Conservation (phyloP, 352 stramenopile species). For the Pythium sp. region DNA sequence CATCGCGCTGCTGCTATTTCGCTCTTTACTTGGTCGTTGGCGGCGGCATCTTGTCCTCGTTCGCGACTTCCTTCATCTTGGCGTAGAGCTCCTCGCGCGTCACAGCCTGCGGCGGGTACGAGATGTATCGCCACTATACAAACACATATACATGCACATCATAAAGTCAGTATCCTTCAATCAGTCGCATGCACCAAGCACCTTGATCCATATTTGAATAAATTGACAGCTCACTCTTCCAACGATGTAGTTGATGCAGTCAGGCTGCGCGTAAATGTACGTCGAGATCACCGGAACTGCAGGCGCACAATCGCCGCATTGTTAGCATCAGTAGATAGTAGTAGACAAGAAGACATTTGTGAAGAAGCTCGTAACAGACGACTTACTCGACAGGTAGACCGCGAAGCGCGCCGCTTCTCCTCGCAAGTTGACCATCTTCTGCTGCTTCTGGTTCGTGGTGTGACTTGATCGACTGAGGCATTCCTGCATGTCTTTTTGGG, state of each 20-base stretch:
- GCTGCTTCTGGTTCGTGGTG: slow-evolving; percentile 4
- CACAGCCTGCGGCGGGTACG: slow-evolving; percentile 75
- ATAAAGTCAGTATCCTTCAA: not conserved
- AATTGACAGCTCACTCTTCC: slow-evolving; percentile 31
- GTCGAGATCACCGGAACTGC: slow-evolving; percentile 77
- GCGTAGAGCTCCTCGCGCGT: slow-evolving; percentile 74
- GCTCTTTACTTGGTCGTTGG: slow-evolving; percentile 16
- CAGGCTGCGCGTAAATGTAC: slow-evolving; percentile 81
- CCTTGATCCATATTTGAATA: not conserved
- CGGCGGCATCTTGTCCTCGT: slow-evolving; percentile 45
- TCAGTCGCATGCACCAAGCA: not conserved
- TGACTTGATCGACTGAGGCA: not conserved
- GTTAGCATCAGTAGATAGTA: not conserved
- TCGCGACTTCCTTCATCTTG: slow-evolving; percentile 71
- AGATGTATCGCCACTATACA: slow-evolving; percentile 79
- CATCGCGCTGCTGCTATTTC: not conserved
- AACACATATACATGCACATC: not conserved
- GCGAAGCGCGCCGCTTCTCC: slow-evolving; percentile 67
- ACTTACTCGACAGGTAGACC: slow-evolving; percentile 71
- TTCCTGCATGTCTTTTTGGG: slow-evolving; percentile 8
- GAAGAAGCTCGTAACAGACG: not conserved
- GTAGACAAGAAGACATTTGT: not conserved
- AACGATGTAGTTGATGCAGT: slow-evolving; percentile 83
- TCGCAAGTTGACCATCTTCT: slow-evolving; percentile 58
- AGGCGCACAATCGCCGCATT: not conserved